Percentiles rank a stretch among this genome's conserved stretches.
phyloP scores from a whole-genome alignment of 192 early-diverging fungal species.

The Coemansia sp. region DNA sequence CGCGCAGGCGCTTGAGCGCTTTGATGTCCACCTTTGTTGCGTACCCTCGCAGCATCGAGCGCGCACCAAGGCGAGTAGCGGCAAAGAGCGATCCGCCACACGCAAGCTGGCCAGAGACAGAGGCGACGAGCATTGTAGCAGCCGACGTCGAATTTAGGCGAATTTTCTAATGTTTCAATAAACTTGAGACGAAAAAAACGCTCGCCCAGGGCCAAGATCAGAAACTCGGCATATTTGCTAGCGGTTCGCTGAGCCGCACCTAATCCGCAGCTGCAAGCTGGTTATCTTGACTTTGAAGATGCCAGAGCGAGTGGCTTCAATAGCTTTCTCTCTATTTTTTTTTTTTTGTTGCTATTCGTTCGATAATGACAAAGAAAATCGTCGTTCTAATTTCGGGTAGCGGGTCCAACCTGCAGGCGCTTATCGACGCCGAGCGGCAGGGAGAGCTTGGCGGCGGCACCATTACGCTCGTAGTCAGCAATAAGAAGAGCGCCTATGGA shows the following conservation, averaged over 20 bases:
- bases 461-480: slow-evolving; percentile 91
- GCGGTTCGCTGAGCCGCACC: not conserved
- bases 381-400: slow-evolving; percentile 95
- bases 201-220: no score
- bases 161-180: not conserved
- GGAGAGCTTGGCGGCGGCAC: slow-evolving; percentile 59
- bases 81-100: not conserved
- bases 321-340: not conserved
- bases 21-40: slow-evolving; percentile 59
- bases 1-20: slow-evolving; percentile 73
- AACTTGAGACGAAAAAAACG: no score
- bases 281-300: no score
- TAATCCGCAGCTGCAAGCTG: slow-evolving; percentile 2
- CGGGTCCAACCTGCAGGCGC: slow-evolving; percentile 95
- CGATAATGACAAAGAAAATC: slow-evolving; percentile 53
- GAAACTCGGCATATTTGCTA: not conserved
- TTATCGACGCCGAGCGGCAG: slow-evolving; percentile 78
- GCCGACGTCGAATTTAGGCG: not conserved
- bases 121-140: not conserved
- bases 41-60: slow-evolving; percentile 15
- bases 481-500: slow-evolving; percentile 83
- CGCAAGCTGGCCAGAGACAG: not conserved
- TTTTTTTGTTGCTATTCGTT: not conserved
- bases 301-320: no score
- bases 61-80: not conserved